phyloP scores from a whole-genome alignment of 2,329 filamentous ascomycete genomes.

The Metarhizium anisopliae region DNA sequence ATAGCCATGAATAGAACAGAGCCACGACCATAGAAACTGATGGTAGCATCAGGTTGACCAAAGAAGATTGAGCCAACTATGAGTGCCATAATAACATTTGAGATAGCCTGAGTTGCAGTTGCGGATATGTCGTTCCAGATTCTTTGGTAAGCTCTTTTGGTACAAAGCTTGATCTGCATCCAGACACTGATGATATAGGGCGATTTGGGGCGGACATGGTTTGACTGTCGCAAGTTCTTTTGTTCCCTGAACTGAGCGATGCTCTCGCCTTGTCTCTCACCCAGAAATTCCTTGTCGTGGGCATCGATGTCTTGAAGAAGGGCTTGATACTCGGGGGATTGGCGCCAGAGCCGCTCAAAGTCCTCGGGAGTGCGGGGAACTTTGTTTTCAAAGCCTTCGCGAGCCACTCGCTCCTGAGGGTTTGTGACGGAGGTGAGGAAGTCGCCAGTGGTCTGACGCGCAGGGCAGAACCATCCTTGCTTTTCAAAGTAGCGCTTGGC shows the following conservation, averaged over 20 bases:
- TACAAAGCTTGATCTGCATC: constrained; percentile 45
- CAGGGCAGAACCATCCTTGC: constrained; percentile 60
- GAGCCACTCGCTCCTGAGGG: constrained; percentile 46
- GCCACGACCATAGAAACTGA: constrained; percentile 44
- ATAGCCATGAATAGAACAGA: constrained; percentile 52
- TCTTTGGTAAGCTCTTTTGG: constrained; percentile 40
- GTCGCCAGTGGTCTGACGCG: constrained; percentile 58
- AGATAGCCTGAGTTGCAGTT: constrained; percentile 34
- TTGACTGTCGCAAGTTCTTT: constrained; percentile 42
- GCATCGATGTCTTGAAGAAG: constrained; percentile 39
- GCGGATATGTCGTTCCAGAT: constrained; percentile 43
- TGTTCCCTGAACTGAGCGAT: constrained; percentile 34
- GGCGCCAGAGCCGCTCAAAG: constrained; percentile 44
- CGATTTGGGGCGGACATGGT: constrained; percentile 43
- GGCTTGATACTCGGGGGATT: constrained; percentile 33
- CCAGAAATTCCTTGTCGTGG: constrained; percentile 37
- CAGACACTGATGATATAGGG: constrained; percentile 47
- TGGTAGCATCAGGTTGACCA: constrained; percentile 37
- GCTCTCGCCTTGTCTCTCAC: constrained; percentile 28
- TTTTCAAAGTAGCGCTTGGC: constrained; percentile 59
- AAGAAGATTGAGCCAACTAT: constrained; percentile 56
- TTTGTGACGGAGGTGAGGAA: constrained; percentile 64
- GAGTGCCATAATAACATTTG: constrained; percentile 46
- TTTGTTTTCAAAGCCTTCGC: constrained; percentile 47
- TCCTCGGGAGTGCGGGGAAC: constrained; percentile 63